Evolutionary conservation across 805 yeast genomes (phyloP).

Genomic region (Hagleromyces aurorensis): DNA sequence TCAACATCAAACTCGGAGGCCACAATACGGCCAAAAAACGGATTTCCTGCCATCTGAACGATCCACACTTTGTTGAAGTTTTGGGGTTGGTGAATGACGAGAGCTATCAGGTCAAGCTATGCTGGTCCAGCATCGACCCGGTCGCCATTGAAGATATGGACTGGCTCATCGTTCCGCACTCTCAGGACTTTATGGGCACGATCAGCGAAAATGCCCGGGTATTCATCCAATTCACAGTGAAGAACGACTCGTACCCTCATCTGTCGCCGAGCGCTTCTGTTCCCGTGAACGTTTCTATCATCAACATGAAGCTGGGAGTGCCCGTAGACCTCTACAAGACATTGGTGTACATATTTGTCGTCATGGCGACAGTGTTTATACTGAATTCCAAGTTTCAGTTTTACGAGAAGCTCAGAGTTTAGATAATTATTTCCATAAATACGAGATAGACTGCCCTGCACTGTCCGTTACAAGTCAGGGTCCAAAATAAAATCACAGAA

Average conservation of each 20-base stretch:
- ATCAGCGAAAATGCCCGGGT: constrained; percentile 9
- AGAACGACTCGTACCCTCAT: constrained; percentile 17
- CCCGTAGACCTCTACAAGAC: constrained; percentile 22
- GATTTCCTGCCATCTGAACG: constrained; percentile 3
- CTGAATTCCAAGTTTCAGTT: constrained; percentile 7
- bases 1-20: constrained; percentile 4
- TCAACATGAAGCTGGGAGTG: constrained; percentile 15
- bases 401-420: constrained; percentile 4
- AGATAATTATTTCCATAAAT: background rate
- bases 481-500: constrained; percentile 49
- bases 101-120: constrained; percentile 20
- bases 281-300: constrained; percentile 19
- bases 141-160: constrained; percentile 12
- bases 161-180: constrained; percentile 10
- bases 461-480: constrained; percentile 30
- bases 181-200: constrained; percentile 8
- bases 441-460: too few species aligned
- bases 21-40: constrained; percentile 7
- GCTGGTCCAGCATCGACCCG: constrained; percentile 29
- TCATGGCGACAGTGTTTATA: constrained; percentile 5
- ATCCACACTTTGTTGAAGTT: constrained; percentile 11
- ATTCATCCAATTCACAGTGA: constrained; percentile 9
- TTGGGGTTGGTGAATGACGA: constrained; percentile 10
- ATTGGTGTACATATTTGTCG: constrained; percentile 10
- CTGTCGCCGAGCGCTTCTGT: constrained; percentile 6